These are phyloP conservation scores for Glaciozyma martinii DNA, from an alignment of 768 basidiomycete species.

Conservation along the genomic window DNA sequence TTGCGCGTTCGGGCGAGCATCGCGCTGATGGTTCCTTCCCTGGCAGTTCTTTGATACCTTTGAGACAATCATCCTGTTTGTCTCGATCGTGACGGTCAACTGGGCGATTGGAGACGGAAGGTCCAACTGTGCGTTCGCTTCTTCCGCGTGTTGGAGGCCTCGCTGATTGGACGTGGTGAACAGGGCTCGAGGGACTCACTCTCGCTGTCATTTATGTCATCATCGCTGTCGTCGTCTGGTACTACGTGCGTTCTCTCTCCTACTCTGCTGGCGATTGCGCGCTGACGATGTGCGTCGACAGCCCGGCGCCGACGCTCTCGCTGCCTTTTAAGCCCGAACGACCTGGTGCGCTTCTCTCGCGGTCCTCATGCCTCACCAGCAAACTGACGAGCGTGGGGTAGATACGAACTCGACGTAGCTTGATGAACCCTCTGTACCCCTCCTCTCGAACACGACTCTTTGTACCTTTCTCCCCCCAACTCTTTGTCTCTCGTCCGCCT, in stretches of 20 bases:
- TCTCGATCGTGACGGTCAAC: slow-evolving; percentile 58
- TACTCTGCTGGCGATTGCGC: not conserved
- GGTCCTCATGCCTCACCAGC: no score
- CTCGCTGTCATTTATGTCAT: not conserved
- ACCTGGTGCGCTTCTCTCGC: no score
- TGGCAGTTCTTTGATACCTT: slow-evolving; percentile 67
- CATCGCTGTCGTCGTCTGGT: not conserved
- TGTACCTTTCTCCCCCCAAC: no score
- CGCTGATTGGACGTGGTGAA: not conserved
- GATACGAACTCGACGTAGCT: no score
- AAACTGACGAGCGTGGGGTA: no score
- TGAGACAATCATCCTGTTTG: slow-evolving; percentile 57
- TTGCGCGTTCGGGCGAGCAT: no score
- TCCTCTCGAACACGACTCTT: no score
- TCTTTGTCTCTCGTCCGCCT: no score
- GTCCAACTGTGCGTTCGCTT: slow-evolving; percentile 61
- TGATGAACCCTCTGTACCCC: no score
- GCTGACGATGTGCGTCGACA: not conserved
- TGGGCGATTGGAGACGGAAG: slow-evolving; percentile 72
- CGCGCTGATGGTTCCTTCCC: no score
- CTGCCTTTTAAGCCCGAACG: no score
- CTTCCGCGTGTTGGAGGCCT: not conserved
- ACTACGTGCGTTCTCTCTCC: not conserved
- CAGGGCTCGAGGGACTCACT: not conserved
- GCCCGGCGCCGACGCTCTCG: no score